These are phyloP conservation scores for Pholiota microspora DNA, from an alignment of 768 basidiomycete species.

Conservation along the genomic window DNA sequence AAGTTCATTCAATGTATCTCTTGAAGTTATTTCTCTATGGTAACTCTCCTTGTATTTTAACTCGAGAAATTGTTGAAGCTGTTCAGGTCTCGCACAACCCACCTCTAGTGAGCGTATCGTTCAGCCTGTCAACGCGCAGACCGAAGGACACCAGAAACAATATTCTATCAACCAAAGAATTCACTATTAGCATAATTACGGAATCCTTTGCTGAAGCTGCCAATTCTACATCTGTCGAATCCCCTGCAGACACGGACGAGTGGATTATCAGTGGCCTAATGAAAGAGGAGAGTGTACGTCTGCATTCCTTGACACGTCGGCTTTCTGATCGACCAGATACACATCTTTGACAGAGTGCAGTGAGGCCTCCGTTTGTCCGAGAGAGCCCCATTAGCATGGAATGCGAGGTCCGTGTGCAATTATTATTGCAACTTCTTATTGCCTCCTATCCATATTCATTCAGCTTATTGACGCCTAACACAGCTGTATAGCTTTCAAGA, in stretches of 20 bases:
- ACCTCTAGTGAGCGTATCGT: constrained; percentile 62
- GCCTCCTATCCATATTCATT: constrained; percentile 1
- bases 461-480: constrained; percentile 8
- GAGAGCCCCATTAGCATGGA: constrained; percentile 62
- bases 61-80: constrained; percentile 7
- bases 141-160: constrained; percentile 67
- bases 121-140: constrained; percentile 40
- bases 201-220: constrained; percentile 60
- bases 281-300: constrained; percentile 48
- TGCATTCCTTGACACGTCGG: constrained; percentile 2
- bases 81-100: constrained; percentile 60
- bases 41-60: constrained; percentile 17
- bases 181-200: constrained; percentile 71
- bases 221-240: constrained; percentile 54
- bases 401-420: constrained; percentile 48
- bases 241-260: constrained; percentile 50
- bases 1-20: too few species aligned
- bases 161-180: constrained; percentile 61
- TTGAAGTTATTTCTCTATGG: constrained; percentile 62
- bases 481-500: constrained; percentile 53
- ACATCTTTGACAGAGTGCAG: constrained; percentile 35
- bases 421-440: constrained; percentile 7
- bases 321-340: constrained; percentile 3
- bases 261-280: constrained; percentile 64
- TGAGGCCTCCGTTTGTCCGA: constrained; percentile 51